These are phyloP conservation scores for Bonnemaisonia californica DNA, from an alignment of 31 red algal genomes.

Conservation along the genomic window DNA sequence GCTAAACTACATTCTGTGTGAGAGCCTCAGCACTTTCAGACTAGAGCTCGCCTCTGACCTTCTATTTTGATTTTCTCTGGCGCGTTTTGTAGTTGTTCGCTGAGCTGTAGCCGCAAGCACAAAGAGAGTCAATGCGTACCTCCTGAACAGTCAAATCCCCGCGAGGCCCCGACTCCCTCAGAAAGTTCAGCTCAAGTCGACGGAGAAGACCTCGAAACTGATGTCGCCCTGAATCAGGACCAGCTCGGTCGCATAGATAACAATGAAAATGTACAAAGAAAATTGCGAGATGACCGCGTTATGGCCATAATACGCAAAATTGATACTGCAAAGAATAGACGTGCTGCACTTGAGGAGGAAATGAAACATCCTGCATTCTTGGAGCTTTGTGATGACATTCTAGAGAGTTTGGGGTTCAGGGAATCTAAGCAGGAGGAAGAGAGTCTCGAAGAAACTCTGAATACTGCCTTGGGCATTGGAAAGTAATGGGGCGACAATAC, in stretches of 20 bases:
- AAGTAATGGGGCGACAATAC: too few species aligned
- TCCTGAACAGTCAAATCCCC: not conserved
- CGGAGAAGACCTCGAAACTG: not conserved
- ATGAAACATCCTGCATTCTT: constrained; percentile 69
- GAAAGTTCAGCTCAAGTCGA: not conserved
- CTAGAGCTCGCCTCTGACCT: constrained; percentile 4
- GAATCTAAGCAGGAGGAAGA: constrained; percentile 2
- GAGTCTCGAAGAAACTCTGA: not conserved
- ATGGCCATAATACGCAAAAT: constrained; percentile 37
- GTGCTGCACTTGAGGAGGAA: constrained; percentile 35
- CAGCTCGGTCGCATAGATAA: constrained; percentile 43
- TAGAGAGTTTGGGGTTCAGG: constrained; percentile 33
- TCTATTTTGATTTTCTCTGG: not conserved
- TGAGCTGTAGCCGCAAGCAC: constrained; percentile 42
- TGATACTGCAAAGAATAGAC: constrained; percentile 35
- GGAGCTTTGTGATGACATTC: constrained; percentile 68
- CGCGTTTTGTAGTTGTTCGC: constrained; percentile 36
- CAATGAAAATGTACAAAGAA: constrained; percentile 45
- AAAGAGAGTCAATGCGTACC: constrained; percentile 41
- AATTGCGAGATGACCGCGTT: constrained; percentile 43
- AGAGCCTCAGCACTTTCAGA: not conserved
- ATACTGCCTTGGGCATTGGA: constrained; percentile 12
- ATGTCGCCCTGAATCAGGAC: constrained; percentile 19
- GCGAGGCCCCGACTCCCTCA: not conserved
- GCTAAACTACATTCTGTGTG: not conserved